These are phyloP conservation scores for Mimosa pudica DNA, from an alignment of 306 rosid genomes.

Conservation along the genomic window DNA sequence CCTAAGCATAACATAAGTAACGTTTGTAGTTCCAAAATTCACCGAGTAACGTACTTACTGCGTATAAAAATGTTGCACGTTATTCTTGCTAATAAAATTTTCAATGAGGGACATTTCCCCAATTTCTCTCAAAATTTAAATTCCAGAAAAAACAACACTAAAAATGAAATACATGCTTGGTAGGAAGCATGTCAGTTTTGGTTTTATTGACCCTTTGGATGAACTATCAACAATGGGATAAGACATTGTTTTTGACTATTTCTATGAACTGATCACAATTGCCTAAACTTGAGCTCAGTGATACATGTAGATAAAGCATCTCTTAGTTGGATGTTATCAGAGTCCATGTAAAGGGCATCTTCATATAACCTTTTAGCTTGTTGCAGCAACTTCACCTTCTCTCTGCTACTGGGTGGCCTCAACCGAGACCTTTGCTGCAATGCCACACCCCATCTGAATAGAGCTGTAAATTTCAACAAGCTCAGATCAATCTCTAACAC, in stretches of 20 bases:
- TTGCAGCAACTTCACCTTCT: conserved; percentile 76
- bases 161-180: not conserved
- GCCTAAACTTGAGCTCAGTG: conserved; percentile 64
- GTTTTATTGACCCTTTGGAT: conserved; percentile 9
- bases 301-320: conserved; percentile 74
- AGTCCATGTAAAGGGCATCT: conserved; percentile 79
- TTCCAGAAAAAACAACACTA: not conserved
- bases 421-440: conserved; percentile 90
- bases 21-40: too few species aligned
- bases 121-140: not conserved
- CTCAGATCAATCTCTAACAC: conserved; percentile 26
- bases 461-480: conserved; percentile 54
- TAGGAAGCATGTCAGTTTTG: not conserved
- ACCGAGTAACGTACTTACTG: too few species aligned
- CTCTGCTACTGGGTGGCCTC: conserved; percentile 78
- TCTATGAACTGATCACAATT: conserved; percentile 37
- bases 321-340: conserved; percentile 68
- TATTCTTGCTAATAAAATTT: too few species aligned
- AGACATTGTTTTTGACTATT: not conserved
- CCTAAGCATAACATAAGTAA: too few species aligned
- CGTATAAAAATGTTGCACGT: too few species aligned
- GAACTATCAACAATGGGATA: not conserved
- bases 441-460: conserved; percentile 86
- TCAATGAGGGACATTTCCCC: too few species aligned
- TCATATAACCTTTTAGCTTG: conserved; percentile 88